A percentile compares a stretch with the other conserved stretches of the same genome.
Conservation (phyloP, 2,329 filamentous ascomycete genomes). For the Xylariaceae sp. region DNA sequence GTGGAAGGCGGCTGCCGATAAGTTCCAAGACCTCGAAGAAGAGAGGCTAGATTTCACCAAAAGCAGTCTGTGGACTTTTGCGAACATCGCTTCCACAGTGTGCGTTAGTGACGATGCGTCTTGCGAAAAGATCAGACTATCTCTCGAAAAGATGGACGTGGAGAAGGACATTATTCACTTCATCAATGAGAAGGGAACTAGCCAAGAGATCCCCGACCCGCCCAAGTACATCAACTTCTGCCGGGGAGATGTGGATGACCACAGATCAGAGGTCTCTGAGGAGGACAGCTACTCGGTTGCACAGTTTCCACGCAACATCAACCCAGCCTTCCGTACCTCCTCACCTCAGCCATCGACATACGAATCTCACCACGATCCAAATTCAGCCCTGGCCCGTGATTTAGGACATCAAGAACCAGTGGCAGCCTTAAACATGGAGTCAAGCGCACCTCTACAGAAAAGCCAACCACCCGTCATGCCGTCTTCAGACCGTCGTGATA, state of each 20-base stretch:
- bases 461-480: slow-evolving; percentile 5
- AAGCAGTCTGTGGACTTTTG: slow-evolving; percentile 96
- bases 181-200: slow-evolving; percentile 87
- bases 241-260: slow-evolving; percentile 82
- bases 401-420: slow-evolving; percentile 63
- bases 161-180: slow-evolving; percentile 92
- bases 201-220: slow-evolving; percentile 95
- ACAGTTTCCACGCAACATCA: slow-evolving; percentile 93
- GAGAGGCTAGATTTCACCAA: slow-evolving; percentile 97
- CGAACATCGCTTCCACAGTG: slow-evolving; percentile 95
- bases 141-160: slow-evolving; percentile 93
- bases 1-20: slow-evolving; percentile 97
- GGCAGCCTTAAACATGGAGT: slow-evolving; percentile 55
- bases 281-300: slow-evolving; percentile 93
- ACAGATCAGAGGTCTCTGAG: slow-evolving; percentile 75
- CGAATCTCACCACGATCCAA: slow-evolving; percentile 88
- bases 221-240: slow-evolving; percentile 99
- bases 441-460: slow-evolving; percentile 53
- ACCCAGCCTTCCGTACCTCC: slow-evolving; percentile 92
- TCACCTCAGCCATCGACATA: slow-evolving; percentile 94
- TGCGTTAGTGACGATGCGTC: slow-evolving; percentile 97
- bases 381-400: slow-evolving; percentile 73
- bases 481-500: slow-evolving; percentile 21
- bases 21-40: slow-evolving; percentile 98
- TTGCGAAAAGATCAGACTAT: slow-evolving; percentile 93